Percentiles rank a stretch among this genome's conserved stretches.
phyloP scores from a whole-genome alignment of 2,329 filamentous ascomycete species.

The Scolecobasidium constrictum region DNA sequence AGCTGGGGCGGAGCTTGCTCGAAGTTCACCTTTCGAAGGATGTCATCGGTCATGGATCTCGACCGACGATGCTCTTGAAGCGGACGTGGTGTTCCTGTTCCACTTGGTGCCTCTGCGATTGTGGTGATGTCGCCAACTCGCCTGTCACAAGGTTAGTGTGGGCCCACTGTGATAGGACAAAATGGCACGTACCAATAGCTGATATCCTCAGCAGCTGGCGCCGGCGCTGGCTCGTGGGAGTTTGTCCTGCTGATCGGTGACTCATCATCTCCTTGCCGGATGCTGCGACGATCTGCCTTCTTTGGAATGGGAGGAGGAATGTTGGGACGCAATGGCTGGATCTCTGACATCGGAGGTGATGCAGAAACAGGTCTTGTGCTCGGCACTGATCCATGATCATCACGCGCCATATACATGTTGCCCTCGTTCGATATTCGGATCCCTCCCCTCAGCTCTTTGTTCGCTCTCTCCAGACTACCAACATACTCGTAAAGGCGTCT shows the following conservation, averaged over 20 bases:
- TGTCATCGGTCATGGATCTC: neutral
- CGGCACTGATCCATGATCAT: neutral
- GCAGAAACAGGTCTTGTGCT: neutral
- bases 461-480: constrained; percentile 1
- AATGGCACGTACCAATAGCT: neutral
- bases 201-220: neutral
- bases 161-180: neutral
- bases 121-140: neutral
- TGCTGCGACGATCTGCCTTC: neutral
- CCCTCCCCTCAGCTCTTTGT: neutral
- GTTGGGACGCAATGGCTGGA: neutral
- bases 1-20: neutral
- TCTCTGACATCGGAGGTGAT: neutral
- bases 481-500: neutral
- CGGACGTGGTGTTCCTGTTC: neutral
- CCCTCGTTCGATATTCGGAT: neutral
- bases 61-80: neutral
- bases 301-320: neutral
- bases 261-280: neutral
- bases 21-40: neutral
- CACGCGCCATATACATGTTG: neutral
- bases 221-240: neutral
- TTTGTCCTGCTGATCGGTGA: neutral
- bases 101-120: neutral
- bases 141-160: neutral